phyloP scores from a whole-genome alignment of 768 basidiomycete genomes.

The Amanita inopinata region DNA sequence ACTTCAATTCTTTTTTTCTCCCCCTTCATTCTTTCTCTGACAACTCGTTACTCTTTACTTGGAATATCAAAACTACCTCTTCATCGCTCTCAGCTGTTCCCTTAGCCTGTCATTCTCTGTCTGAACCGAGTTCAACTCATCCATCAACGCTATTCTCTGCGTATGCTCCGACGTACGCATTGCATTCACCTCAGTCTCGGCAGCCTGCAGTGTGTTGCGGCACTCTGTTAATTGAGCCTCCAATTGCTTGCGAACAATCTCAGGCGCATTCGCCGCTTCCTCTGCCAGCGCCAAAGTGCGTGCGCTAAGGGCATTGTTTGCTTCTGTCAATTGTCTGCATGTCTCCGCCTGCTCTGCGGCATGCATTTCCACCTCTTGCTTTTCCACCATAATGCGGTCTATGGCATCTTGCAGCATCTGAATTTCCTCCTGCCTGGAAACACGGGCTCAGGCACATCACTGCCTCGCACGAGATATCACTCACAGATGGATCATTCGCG shows the following conservation, averaged over 20 bases:
- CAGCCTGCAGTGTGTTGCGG: constrained; percentile 49
- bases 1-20: constrained; percentile 1
- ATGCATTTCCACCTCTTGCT: constrained; percentile 56
- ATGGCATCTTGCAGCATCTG: constrained; percentile 48
- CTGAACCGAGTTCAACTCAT: constrained; percentile 80
- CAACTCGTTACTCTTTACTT: too few species aligned
- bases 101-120: constrained; percentile 66
- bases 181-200: constrained; percentile 58
- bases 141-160: constrained; percentile 76
- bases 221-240: constrained; percentile 55
- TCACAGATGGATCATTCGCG: constrained; percentile 49
- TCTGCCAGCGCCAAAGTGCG: constrained; percentile 62
- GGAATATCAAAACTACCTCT: constrained; percentile 24
- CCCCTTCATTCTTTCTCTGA: too few species aligned
- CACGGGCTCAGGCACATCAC: not conserved
- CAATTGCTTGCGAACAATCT: constrained; percentile 51
- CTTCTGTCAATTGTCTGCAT: constrained; percentile 62
- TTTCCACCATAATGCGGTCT: constrained; percentile 52
- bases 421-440: constrained; percentile 55
- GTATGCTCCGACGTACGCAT: constrained; percentile 66
- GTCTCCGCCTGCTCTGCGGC: constrained; percentile 70
- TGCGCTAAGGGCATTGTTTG: constrained; percentile 70
- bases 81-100: constrained; percentile 57
- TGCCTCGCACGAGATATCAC: constrained; percentile 14
- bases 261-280: constrained; percentile 49